Evolutionary conservation across 192 early-diverging fungal genomes (phyloP), one percentile per base, ranked within the genome.

Genomic region (Cetraspora pellucida): DNA sequence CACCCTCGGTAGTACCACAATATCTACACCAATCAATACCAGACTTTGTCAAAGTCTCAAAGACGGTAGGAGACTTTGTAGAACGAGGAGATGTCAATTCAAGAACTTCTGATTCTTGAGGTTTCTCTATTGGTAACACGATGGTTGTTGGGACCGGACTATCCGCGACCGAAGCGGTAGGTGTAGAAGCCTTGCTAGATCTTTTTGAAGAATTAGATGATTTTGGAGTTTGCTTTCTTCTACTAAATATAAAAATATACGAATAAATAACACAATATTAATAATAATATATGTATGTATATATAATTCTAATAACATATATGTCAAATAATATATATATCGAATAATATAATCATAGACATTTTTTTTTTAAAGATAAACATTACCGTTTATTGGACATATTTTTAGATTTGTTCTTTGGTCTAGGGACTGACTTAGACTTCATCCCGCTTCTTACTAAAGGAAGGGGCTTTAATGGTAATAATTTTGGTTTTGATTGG

Each of bases 1-100:
- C 87, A 44, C 92, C 90, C 82, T 92, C 92, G 13, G 95, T 96
- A 3, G 93, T 94, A 28, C 95, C 95, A 78, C 95, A 96, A 81
- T 95, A 96, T 59, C 95, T 89, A 82, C 95, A 96, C 95, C 95
- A 96, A 80, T 94, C 89, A 70, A 92, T 79, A 37, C 87, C 88
- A 0, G 81, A 84, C 77, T 88, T 79, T 10, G 89, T 89, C 43
- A 92, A 82, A 27, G 81, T 77, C 77, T 93, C 87, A 76, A 88
- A 93, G 8, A 93, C 77, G 17, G 90, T 93, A 6, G 86, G 88
- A 0, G 77, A 43, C 28, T 79, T 73, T 19, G 89, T 75, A 8
- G 74, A 59, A 59, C 74, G 74, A 25, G 74, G 60, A 17, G 25
- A 23, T 7, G 54, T 46, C 6, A 59, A 23, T 63, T 60, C 59